Evolutionary conservation across 805 yeast genomes (phyloP), one percentile per base, ranked within the genome.

Genomic region (Kuraishia piskuri): DNA sequence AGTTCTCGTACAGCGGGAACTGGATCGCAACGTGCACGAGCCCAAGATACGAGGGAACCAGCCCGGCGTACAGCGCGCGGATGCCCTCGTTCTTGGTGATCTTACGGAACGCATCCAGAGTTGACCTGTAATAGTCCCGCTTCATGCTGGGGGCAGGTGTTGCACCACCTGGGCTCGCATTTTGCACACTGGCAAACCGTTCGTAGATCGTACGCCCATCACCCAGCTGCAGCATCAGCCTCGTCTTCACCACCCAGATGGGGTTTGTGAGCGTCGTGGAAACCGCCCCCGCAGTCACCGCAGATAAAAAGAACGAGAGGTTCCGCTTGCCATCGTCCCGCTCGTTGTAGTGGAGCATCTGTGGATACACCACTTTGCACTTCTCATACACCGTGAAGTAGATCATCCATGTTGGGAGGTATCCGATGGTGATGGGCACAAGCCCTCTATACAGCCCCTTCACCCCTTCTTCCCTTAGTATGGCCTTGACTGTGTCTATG

Each of bases 381-480:
- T 78, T 72, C 64, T 92, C 98, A 67, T 94, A 94, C 31, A 90
- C 87, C 7, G 92, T 79, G 69, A 94, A 94, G 66, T 94, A 94
- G 49, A 94, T 88, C 76, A 90, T 90, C 99, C 99, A 94, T 0
- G 97, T 90, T 17, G 99, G 99, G 61, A 94, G 83, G 68, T 94
- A 94, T 0, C 99, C 99, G 51, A 92, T 69, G 1, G 92, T 79
- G 45, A 92, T 90, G n/a, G 99, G 98, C 1, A 86, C 86, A 22
- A 94, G 70, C 3, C 99, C 99, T 56, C 96, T 74, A 66, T 94
- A 94, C 14, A 94, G 73, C 0, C 98, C 98, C 46, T 80, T 68
- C 1, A 82, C 61, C 9, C 97, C 96, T 69, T 91, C 97, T 53
- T 90, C 92, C 44, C 68, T 66, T 54, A 81, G 69, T 20, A 92